Base-by-base conservation (phyloP, 108 stramenopile genomes). In the Schizochytrium sp. region DNA sequence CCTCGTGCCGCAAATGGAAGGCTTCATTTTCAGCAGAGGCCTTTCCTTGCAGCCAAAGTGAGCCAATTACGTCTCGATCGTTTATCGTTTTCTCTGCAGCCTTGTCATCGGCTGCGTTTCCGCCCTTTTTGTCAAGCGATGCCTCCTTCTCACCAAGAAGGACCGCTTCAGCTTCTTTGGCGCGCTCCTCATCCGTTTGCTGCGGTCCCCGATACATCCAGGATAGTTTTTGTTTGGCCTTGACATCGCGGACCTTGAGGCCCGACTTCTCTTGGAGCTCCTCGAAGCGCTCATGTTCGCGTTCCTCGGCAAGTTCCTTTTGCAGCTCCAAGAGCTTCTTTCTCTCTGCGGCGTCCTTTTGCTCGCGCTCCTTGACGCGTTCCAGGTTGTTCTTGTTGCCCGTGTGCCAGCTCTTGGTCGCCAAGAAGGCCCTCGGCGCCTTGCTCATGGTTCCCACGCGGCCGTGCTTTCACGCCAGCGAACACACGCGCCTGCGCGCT, bases 321-420 rank as follows among this genome's bases (percentile, higher is more conserved):
- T 83, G 76, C 76, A 83, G 51, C 76, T 83, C 76, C 18, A 53
- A 16, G 19, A 83, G 19, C 76, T 83, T 83, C 76, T 83, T 83
- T 2, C 48, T 12, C 76, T 83, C 76, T 12, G 45, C 76, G 25
- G 76, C 76, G 25, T 83, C 48, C 76, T 53, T 18, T 45, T 83
- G 76, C 51, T 83, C 76, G 48, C 51, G 48, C 48, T 23, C 43
- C 76, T 23, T 12, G 43, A 83, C 76, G 19, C 23, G 12, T 12
- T 83, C 76, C 51, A 53, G 19, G 51, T 83, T 83, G 76, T 18
- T 23, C 76, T 53, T 47, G 76, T 83, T 83, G 18, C 48, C n/a
- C 45, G 76, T 47, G 76, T 83, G 45, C 76, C 76, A 83, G 76
- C 76, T 83, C 76, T 83, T 83, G 43, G 19, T 83, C 48, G 48